Evolutionary conservation across 106 monocot species (phyloP).

Genomic region (Xerophyta viscosa): DNA sequence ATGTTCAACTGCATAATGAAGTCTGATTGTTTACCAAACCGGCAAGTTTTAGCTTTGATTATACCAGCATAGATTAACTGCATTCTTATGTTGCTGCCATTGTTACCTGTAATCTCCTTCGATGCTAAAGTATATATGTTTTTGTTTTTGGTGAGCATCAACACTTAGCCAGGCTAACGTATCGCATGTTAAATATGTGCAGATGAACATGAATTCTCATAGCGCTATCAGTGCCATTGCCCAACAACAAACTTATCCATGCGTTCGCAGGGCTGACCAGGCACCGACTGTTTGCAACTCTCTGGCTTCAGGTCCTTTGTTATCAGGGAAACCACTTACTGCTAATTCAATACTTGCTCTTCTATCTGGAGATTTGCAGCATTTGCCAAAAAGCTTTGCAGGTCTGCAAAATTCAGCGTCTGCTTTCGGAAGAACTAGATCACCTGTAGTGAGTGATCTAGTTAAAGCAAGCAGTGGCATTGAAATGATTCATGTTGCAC

Average conservation of each 20-base stretch:
- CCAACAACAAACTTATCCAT: slow-evolving; percentile 12
- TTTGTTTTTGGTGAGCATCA: too few species aligned
- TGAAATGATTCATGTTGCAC: slow-evolving; percentile 10
- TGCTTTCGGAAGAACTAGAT: slow-evolving; percentile 13
- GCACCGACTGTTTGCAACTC: slow-evolving; percentile 20
- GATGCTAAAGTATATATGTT: too few species aligned
- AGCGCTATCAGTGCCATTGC: slow-evolving; percentile 15
- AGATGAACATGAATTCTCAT: slow-evolving; percentile 32
- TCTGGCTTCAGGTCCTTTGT: slow-evolving; percentile 24
- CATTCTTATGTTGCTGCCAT: too few species aligned
- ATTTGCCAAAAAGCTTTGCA: slow-evolving; percentile 13
- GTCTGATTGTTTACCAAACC: too few species aligned
- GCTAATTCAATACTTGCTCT: slow-evolving; percentile 38
- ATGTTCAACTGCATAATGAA: too few species aligned
- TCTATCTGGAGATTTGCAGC: slow-evolving; percentile 25
- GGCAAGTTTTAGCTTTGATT: too few species aligned
- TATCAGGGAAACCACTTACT: slow-evolving; percentile 20
- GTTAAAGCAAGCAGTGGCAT: slow-evolving; percentile 12
- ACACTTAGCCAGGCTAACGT: not conserved
- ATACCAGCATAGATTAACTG: too few species aligned
- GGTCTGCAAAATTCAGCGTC: slow-evolving; percentile 12
- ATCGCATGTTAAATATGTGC: slow-evolving; percentile 3
- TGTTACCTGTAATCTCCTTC: too few species aligned
- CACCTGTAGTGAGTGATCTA: slow-evolving; percentile 3
- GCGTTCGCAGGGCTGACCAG: slow-evolving; percentile 15